Evolutionary conservation across 495 filamentous ascomycete genomes (phyloP).

Genomic region (Thozetella sp.): DNA sequence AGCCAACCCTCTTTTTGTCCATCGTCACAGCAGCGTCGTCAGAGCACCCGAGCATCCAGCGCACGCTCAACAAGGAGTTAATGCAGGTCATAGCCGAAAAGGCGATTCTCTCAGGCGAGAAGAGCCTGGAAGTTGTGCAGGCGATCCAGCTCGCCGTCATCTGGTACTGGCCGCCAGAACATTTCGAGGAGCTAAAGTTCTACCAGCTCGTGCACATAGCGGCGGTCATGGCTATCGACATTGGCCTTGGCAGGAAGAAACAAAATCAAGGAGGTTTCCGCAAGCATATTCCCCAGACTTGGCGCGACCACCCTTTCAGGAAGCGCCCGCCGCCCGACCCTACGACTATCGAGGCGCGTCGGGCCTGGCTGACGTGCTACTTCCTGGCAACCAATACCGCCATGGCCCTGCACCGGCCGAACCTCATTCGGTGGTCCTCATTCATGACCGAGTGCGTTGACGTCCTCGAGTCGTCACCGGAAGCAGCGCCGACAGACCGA

Average conservation of each 20-base stretch:
- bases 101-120: conserved; percentile 75
- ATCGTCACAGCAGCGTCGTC: conserved; percentile 72
- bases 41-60: conserved; percentile 61
- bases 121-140: conserved; percentile 86
- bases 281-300: conserved; percentile 36
- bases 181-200: conserved; percentile 87
- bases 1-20: conserved; percentile 80
- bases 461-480: conserved; percentile 68
- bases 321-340: conserved; percentile 56
- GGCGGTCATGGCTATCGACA: conserved; percentile 82
- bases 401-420: conserved; percentile 79
- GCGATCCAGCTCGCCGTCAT: conserved; percentile 69
- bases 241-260: conserved; percentile 70
- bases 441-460: conserved; percentile 88
- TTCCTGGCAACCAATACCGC: conserved; percentile 72
- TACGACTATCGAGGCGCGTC: conserved; percentile 69
- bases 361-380: conserved; percentile 84
- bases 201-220: conserved; percentile 87
- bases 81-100: conserved; percentile 74
- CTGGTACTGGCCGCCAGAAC: conserved; percentile 85
- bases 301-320: conserved; percentile 49
- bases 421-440: conserved; percentile 77
- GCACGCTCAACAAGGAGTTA: conserved; percentile 65
- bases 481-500: conserved; percentile 73
- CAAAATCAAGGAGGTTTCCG: conserved; percentile 32